These are phyloP conservation scores for Solanum raphanifolium DNA, from an alignment of 257 asterid genomes.

Conservation along the genomic window DNA sequence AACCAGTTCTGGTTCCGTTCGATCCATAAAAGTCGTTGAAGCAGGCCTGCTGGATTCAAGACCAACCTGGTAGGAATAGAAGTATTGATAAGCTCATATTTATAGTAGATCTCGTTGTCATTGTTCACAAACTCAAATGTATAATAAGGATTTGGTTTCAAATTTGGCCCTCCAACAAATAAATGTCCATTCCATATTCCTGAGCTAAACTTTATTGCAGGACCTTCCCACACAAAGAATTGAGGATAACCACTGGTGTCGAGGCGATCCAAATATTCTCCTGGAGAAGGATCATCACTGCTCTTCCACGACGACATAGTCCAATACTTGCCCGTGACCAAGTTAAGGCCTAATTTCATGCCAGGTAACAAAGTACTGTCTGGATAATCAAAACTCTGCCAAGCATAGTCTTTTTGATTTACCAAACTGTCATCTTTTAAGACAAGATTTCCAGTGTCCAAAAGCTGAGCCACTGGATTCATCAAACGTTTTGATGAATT, in stretches of 20 bases:
- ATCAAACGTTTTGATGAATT: not conserved
- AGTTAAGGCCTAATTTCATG: constrained; percentile 6
- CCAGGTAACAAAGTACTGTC: constrained; percentile 2
- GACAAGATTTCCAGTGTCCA: constrained; percentile 12
- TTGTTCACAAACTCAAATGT: not conserved
- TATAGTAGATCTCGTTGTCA: not conserved
- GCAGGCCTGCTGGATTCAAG: not conserved
- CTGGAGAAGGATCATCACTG: constrained; percentile 8
- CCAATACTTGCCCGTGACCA: not conserved
- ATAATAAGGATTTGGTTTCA: not conserved
- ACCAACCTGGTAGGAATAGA: not conserved
- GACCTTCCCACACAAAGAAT: not conserved
- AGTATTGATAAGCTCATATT: not conserved
- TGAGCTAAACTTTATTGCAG: not conserved
- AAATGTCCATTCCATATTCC: constrained; percentile 8
- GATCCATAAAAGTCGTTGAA: not conserved
- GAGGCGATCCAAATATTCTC: not conserved
- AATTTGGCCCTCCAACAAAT: not conserved
- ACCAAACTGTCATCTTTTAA: not conserved
- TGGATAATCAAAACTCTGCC: constrained; percentile 16
- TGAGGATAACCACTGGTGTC: constrained; percentile 3
- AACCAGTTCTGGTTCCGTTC: not conserved
- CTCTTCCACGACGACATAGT: constrained; percentile 6
- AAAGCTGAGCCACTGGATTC: constrained; percentile 6
- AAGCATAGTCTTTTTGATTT: not conserved